Conservation (phyloP, 2,329 filamentous ascomycete species). For the Decorospora gaudefroyi region DNA sequence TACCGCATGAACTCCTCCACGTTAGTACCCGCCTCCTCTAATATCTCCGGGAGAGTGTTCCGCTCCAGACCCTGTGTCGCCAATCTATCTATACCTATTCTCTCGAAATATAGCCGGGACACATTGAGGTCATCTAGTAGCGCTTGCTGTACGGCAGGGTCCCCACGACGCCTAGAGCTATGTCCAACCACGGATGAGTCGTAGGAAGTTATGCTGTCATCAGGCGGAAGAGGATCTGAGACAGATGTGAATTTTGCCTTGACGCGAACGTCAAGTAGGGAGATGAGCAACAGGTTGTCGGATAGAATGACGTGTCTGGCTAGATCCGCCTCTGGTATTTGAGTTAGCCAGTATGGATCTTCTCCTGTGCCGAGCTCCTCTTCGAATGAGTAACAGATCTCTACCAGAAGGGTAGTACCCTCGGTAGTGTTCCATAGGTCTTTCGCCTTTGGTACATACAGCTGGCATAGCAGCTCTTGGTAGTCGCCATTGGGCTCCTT, state of each 20-base stretch:
- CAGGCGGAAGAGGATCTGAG: slow-evolving; percentile 81
- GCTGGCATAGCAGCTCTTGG: slow-evolving; percentile 70
- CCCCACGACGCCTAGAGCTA: slow-evolving; percentile 4
- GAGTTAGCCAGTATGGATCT: slow-evolving; percentile 39
- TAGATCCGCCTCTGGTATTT: slow-evolving; percentile 53
- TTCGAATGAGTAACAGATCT: slow-evolving; percentile 63
- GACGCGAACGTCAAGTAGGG: slow-evolving; percentile 67
- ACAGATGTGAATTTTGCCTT: slow-evolving; percentile 62
- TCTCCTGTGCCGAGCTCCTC: slow-evolving; percentile 31
- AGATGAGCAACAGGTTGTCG: slow-evolving; percentile 72
- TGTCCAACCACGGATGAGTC: slow-evolving; percentile 9
- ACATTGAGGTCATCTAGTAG: slow-evolving; percentile 34
- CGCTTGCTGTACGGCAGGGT: slow-evolving; percentile 16
- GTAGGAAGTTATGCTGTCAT: slow-evolving; percentile 48
- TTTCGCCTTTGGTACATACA: slow-evolving; percentile 77
- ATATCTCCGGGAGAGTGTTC: slow-evolving; percentile 23
- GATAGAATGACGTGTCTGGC: slow-evolving; percentile 80
- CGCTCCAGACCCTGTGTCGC: slow-evolving; percentile 24
- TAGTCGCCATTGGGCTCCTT: slow-evolving; percentile 67
- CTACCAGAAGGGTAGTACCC: slow-evolving; percentile 68
- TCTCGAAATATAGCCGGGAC: slow-evolving; percentile 36
- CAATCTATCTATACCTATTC: slow-evolving; percentile 30
- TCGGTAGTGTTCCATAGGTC: slow-evolving; percentile 85
- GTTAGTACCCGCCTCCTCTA: slow-evolving; percentile 29
- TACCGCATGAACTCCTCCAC: slow-evolving; percentile 37